phyloP scores from a whole-genome alignment of 768 basidiomycete species.

The Suillus decipiens region DNA sequence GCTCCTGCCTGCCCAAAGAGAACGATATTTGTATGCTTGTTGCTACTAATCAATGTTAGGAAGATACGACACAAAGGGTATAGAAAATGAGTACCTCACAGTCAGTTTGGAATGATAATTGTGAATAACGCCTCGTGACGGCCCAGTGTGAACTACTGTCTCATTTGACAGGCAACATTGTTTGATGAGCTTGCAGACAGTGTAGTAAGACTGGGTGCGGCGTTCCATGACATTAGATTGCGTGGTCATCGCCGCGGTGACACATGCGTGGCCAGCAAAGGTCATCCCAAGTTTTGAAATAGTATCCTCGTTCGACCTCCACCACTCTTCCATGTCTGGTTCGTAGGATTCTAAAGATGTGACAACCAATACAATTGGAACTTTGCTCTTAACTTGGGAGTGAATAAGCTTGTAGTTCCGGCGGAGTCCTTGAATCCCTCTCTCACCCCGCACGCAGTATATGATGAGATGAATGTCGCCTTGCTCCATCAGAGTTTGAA shows the following conservation, averaged over 20 bases:
- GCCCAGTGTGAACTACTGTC: neutral
- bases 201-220: constrained; percentile 20
- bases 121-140: neutral
- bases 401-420: constrained; percentile 34
- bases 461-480: constrained; percentile 33
- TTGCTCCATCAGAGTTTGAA: constrained; percentile 28
- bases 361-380: constrained; percentile 35
- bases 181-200: constrained; percentile 15
- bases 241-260: constrained; percentile 8
- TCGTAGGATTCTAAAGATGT: constrained; percentile 37
- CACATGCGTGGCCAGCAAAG: neutral
- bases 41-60: no score
- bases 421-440: constrained; percentile 22
- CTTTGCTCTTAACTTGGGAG: constrained; percentile 33
- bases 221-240: neutral
- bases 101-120: no score
- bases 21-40: no score
- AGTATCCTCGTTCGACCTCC: constrained; percentile 32
- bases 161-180: neutral
- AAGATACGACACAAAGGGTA: no score
- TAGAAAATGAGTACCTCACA: no score
- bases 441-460: constrained; percentile 35
- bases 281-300: constrained; percentile 28
- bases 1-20: no score
- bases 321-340: constrained; percentile 39